A percentile compares a stretch with the other conserved stretches of the same genome.
phyloP scores from a whole-genome alignment of 441 rosid species.

The Pelargonium myrrhifolium region DNA sequence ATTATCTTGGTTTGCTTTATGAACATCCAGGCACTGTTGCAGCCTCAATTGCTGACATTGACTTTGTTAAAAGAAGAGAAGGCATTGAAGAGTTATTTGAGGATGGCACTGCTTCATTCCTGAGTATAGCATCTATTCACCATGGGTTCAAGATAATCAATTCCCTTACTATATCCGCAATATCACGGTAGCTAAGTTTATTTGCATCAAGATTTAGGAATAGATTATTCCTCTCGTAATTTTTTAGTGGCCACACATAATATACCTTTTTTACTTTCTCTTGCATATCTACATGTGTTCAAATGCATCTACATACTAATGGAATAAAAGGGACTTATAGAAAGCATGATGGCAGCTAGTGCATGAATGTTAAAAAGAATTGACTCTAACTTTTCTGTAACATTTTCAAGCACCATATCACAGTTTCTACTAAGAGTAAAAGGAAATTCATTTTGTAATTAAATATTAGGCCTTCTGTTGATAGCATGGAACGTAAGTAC shows the following conservation, averaged over 20 bases:
- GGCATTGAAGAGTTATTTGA: slow-evolving; percentile 76
- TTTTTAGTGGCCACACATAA: neutral
- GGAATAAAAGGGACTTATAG: too few species aligned
- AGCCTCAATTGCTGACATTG: slow-evolving; percentile 85
- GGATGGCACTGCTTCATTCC: slow-evolving; percentile 84
- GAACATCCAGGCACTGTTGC: slow-evolving; percentile 73
- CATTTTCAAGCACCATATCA: neutral
- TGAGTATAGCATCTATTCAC: slow-evolving; percentile 72
- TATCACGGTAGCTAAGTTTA: slow-evolving; percentile 49
- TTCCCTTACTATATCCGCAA: slow-evolving; percentile 56
- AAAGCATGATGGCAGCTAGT: neutral
- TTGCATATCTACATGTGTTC: neutral
- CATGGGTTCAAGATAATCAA: slow-evolving; percentile 77
- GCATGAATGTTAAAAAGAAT: neutral
- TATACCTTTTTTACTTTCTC: neutral
- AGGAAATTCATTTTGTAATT: neutral
- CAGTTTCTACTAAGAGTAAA: neutral
- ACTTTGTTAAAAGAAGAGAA: slow-evolving; percentile 89
- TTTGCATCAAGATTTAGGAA: slow-evolving; percentile 7
- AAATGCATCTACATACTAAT: too few species aligned
- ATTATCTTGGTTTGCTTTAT: slow-evolving; percentile 14
- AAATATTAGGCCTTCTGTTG: neutral
- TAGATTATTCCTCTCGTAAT: slow-evolving; percentile 1
- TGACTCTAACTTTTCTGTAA: neutral
- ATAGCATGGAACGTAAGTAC: too few species aligned